Evolutionary conservation across 306 rosid genomes (phyloP).

Genomic region (Pyrus betulifolia): DNA sequence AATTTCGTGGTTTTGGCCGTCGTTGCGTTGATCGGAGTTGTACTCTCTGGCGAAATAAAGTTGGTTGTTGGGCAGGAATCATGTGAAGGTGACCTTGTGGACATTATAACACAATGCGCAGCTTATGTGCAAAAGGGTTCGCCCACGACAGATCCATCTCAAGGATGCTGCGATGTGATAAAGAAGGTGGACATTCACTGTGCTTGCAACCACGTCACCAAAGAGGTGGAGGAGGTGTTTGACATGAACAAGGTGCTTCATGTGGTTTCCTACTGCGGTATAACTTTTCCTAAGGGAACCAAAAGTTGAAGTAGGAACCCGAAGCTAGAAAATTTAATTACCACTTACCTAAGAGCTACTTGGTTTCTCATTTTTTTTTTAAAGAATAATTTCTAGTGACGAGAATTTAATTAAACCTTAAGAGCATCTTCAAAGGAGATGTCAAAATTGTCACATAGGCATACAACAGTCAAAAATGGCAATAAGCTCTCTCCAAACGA

Average conservation of each 20-base stretch:
- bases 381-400: no score
- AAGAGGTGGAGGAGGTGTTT: not conserved
- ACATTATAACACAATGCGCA: conserved; percentile 6
- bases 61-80: conserved; percentile 8
- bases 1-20: conserved; percentile 1
- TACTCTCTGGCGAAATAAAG: not conserved
- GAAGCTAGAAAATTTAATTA: not conserved
- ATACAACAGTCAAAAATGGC: no score
- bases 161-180: conserved; percentile 11
- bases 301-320: conserved; percentile 12
- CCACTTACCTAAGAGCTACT: no score
- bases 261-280: conserved; percentile 10
- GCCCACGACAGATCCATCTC: not conserved
- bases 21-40: not conserved
- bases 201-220: conserved; percentile 11
- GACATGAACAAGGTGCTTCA: conserved; percentile 17
- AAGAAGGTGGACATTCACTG: conserved; percentile 5
- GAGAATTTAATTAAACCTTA: no score
- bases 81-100: conserved; percentile 15
- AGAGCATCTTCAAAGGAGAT: no score
- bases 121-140: conserved; percentile 1
- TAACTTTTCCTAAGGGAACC: conserved; percentile 1
- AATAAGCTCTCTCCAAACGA: no score
- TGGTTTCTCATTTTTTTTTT: no score
- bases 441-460: no score